Conservation (phyloP, 2,329 filamentous ascomycete genomes). For the Dryadomyces quercivorus region DNA sequence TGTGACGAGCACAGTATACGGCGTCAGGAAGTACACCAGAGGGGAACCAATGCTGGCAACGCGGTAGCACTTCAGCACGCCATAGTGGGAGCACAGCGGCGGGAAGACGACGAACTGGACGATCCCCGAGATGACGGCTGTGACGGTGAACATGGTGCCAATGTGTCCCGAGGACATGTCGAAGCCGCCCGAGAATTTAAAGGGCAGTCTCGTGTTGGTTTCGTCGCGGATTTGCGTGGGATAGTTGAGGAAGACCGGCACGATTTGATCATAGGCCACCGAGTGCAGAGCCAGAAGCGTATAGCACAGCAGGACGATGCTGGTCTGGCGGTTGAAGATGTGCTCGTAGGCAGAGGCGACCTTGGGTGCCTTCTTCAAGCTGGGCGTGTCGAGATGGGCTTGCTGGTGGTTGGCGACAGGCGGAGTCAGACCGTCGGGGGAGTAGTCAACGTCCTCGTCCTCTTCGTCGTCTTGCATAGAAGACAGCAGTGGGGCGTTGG, state of each 20-base stretch:
- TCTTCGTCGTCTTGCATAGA: slow-evolving; percentile 16
- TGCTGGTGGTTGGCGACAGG: not conserved
- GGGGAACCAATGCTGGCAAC: slow-evolving; percentile 55
- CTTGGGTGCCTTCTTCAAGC: too few relatives aligned
- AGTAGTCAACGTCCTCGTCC: slow-evolving; percentile 10
- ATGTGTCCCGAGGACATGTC: slow-evolving; percentile 62
- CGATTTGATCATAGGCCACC: slow-evolving; percentile 74
- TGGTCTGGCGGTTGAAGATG: slow-evolving; percentile 20
- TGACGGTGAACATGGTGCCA: slow-evolving; percentile 73
- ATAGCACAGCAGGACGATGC: slow-evolving; percentile 52
- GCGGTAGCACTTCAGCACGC: slow-evolving; percentile 62
- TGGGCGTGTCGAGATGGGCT: not conserved
- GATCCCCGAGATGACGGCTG: slow-evolving; percentile 66
- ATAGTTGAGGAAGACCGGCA: slow-evolving; percentile 82
- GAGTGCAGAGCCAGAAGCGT: slow-evolving; percentile 71
- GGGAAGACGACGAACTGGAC: slow-evolving; percentile 85
- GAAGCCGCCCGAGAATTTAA: slow-evolving; percentile 76
- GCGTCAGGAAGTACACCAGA: slow-evolving; percentile 66
- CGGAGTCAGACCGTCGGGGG: not conserved
- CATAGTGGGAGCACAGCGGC: slow-evolving; percentile 56
- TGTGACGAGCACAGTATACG: slow-evolving; percentile 60
- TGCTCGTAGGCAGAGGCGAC: slow-evolving; percentile 5
- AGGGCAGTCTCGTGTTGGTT: slow-evolving; percentile 52
- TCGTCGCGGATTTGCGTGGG: slow-evolving; percentile 41
- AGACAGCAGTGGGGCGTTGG: slow-evolving; percentile 41